These are phyloP conservation scores for Abrus pulchellus DNA, from an alignment of 306 rosid genomes.

Conservation along the genomic window DNA sequence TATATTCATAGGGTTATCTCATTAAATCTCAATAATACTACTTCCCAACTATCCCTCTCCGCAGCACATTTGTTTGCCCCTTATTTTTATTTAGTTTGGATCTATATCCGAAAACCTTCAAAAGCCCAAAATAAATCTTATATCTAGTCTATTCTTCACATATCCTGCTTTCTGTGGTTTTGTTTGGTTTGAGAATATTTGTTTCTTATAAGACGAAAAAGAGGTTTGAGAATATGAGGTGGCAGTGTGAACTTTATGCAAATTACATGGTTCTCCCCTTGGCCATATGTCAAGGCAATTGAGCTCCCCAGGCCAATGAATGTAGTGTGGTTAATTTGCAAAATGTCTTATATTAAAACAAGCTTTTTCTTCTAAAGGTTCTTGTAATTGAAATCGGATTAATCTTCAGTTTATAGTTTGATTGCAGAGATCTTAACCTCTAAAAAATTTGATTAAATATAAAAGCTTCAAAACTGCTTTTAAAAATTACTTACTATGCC, in stretches of 20 bases:
- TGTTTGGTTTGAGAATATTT: constrained; percentile 21
- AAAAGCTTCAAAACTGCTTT: too few species aligned
- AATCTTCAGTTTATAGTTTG: too few species aligned
- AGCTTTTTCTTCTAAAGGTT: too few species aligned
- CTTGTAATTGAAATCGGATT: too few species aligned
- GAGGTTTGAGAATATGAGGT: background rate
- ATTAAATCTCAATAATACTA: background rate
- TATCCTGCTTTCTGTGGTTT: constrained; percentile 48
- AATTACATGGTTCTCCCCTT: background rate
- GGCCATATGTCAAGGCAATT: too few species aligned
- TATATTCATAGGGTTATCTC: background rate
- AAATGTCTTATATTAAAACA: too few species aligned
- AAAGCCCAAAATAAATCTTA: background rate
- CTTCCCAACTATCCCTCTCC: constrained; percentile 13
- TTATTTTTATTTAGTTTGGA: background rate
- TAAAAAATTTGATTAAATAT: too few species aligned
- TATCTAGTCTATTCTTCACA: background rate
- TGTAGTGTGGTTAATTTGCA: too few species aligned
- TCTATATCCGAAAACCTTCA: background rate
- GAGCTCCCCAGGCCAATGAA: too few species aligned
- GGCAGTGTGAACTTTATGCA: background rate
- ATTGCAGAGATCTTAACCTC: too few species aligned
- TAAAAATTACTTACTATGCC: too few species aligned
- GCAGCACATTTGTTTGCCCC: background rate
- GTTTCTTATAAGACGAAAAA: background rate